Base-by-base conservation (phyloP, 805 yeast genomes). In the Wickerhamiella galacta region DNA sequence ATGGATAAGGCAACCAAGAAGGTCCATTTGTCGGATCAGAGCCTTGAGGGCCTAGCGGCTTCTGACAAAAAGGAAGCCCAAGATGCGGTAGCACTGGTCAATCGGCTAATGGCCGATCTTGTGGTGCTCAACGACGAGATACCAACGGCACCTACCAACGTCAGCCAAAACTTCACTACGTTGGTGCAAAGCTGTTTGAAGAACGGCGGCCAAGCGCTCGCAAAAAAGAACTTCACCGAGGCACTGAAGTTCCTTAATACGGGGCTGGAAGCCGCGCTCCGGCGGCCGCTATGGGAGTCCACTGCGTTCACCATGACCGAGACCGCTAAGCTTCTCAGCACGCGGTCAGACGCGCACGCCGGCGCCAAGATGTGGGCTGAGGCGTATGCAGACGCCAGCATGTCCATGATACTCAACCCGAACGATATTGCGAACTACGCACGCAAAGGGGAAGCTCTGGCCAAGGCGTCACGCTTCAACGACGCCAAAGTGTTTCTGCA, bases 281-380 rank as follows among this genome's bases (percentile, higher is more conserved):
- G 53, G 25, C 51, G 65, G 28, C 54, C 62, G 7, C 44, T 50
- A 14, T 61, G 61, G 58, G 66, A 60, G 40, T 42, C 58, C 14
- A 44, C 54, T 6, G 44, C 39, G 28, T 39, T 40, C 21, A 43
- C 50, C 21, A 39, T 57, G 18, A 57, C 53, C 20, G 64, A 61
- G 38, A 43, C 54, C 20, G 33, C 49, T 21, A 34, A 34, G 25
- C 33, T 52, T 31, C 39, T 58, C 31, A 51, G 46, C 21, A 51
- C 52, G 22, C 47, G 65, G 16, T 54, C 63, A 28, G 62, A 58
- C 29, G 58, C 60, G 12, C 48, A 59, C 39, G 46, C 57, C 42
- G 49, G 49, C 4, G 40, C 44, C 33, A 39, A 45, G 27, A 30
- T 42, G 36, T 57, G 57, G 55, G 53, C 54, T 5, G 57, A 56